Evolutionary conservation across 2,329 filamentous ascomycete genomes (phyloP).

Genomic region (Neospermospora avenae): DNA sequence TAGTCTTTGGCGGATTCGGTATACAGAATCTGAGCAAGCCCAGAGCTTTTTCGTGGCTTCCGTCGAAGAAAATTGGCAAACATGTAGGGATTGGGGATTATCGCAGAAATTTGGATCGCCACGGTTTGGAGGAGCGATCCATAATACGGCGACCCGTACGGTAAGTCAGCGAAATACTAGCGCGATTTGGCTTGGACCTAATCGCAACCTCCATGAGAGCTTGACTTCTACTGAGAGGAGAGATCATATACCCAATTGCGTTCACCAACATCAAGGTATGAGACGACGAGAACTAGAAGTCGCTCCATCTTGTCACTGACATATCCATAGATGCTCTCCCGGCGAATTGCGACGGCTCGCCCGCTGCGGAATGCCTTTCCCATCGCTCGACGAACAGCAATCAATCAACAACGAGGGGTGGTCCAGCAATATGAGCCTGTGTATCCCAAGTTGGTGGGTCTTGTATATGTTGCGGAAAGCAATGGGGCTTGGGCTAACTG

Average conservation of each 20-base stretch:
- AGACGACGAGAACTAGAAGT: neutral
- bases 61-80: conserved; percentile 35
- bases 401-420: conserved; percentile 50
- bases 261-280: conserved; percentile 12
- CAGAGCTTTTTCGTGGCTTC: conserved; percentile 44
- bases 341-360: conserved; percentile 53
- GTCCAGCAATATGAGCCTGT: conserved; percentile 21
- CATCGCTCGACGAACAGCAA: conserved; percentile 47
- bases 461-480: neutral
- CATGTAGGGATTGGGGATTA: conserved; percentile 35
- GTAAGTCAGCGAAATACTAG: neutral
- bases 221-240: neutral
- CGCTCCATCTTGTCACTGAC: neutral
- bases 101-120: conserved; percentile 46
- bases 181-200: neutral
- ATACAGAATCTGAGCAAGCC: conserved; percentile 53
- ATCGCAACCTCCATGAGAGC: neutral
- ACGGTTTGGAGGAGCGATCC: neutral
- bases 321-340: conserved; percentile 54
- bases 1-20: conserved; percentile 46
- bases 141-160: neutral
- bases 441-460: conserved; percentile 33
- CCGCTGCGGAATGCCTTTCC: conserved; percentile 46
- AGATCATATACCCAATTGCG: conserved; percentile 7
- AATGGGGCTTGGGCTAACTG: conserved; percentile 19